Base-by-base conservation (phyloP, 164 flowering plant genomes). In the Pachysandra terminalis region DNA sequence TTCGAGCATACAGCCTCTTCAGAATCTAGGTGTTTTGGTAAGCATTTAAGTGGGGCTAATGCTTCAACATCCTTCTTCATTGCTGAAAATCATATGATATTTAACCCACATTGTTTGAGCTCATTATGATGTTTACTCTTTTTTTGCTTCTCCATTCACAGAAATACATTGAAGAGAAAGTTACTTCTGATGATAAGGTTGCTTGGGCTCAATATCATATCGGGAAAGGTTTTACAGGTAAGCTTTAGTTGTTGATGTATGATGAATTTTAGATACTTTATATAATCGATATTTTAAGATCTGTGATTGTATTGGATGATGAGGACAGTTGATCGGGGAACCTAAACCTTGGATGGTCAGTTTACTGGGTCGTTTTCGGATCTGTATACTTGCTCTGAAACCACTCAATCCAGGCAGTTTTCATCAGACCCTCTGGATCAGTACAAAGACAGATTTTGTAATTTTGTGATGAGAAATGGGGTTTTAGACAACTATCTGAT, bases 1-100 rank as follows among this genome's bases (percentile, higher is more conserved):
- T 70, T 86, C 97, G 28, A 82, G 82, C 80, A 90, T 94, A 77
- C 98, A 94, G 66, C 96, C 97, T 66, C 78, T 80, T 63, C 98
- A 94, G 67, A 91, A 84, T 75, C 25, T 85, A 40, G 71, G 64
- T 62, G 76, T 82, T 25, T 69, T 86, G 68, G 98, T 89, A 60
- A 73, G 81, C 73, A 28, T 56, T 56, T 17, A 0, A 41, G n/a
- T 61, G 53, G n/a, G 12, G 19, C 37, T 52, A 49, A 7, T 63
- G n/a, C 41, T n/a, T 32, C 22, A 59, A 9, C 40, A 16, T 24
- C 9, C n/a, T 1, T 27, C 68, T 25, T 24, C 7, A 54, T 2
- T 67, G 12, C 51, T 52, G 56, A 51, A 26, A 13, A 48, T 27
- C 51, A 14, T 27, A 23, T 59, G 27, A 32, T 61, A n/a, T 63